Conservation (phyloP, 2,329 filamentous ascomycete genomes). For the Amphichorda felina region DNA sequence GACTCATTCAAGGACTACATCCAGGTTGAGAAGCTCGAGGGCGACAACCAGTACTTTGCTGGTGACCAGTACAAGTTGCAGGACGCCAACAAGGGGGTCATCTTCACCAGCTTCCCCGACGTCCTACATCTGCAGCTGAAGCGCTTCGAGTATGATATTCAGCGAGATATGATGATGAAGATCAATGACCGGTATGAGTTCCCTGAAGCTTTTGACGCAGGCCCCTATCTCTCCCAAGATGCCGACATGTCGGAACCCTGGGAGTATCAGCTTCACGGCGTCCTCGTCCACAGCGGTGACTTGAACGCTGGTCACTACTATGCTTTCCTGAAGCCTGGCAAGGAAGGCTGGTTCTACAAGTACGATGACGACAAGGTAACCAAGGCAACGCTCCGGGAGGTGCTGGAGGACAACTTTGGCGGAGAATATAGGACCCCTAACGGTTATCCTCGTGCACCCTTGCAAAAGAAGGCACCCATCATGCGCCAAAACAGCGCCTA, state of each 20-base stretch:
- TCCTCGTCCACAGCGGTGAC: constrained; percentile 92
- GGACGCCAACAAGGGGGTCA: constrained; percentile 94
- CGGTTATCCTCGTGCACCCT: constrained; percentile 29
- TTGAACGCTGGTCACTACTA: constrained; percentile 98
- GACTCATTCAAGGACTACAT: constrained; percentile 96
- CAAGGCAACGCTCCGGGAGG: constrained; percentile 82
- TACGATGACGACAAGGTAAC: constrained; percentile 97
- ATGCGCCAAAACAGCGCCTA: constrained; percentile 77
- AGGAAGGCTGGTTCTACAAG: constrained; percentile 90
- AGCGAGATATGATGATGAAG: constrained; percentile 97
- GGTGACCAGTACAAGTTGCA: constrained; percentile 83
- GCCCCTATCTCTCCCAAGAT: constrained; percentile 76
- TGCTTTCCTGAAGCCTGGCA: constrained; percentile 86
- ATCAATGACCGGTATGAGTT: constrained; percentile 91
- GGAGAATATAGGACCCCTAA: constrained; percentile 59
- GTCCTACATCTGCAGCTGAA: constrained; percentile 93
- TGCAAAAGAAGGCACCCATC: constrained; percentile 44
- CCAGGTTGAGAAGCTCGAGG: constrained; percentile 90
- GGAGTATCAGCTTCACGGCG: constrained; percentile 86
- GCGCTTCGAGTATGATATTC: constrained; percentile 95
- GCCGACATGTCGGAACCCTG: constrained; percentile 83
- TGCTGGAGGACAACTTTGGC: constrained; percentile 92
- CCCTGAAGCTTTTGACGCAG: constrained; percentile 70
- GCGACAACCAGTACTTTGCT: constrained; percentile 97
- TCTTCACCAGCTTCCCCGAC: constrained; percentile 90